Evolutionary conservation across 305 asterid species (phyloP), one percentile per base, ranked within the genome.

Genomic region (Fraxinus dipetala): DNA sequence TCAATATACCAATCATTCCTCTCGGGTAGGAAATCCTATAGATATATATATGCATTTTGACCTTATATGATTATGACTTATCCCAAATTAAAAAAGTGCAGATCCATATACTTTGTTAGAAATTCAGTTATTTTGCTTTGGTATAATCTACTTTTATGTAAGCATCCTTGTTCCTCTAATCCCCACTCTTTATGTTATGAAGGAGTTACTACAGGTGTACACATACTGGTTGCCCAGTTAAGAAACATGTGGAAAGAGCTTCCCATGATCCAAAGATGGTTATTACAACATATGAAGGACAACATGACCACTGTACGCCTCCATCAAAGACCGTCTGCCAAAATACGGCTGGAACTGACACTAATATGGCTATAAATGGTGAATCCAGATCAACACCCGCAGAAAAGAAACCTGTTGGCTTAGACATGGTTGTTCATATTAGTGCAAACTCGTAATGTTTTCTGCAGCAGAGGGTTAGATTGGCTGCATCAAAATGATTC

Each of bases 171-270:
- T 40, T 40, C 16, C 16, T 9, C 51, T 86, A 75, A 88, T 70
- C 30, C 77, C 69, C 40, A 76, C 78, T 78, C 8, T 43, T 69
- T 45, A 4, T 38, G 13, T 54, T 81, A 6, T 84, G 83, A 36
- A 95, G 99, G 93, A 95, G 99, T 88, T 95, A 95, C 81, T 94
- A 95, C 92, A 86, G 99, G 90, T 95, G 99, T 86, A 91, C 98
- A 76, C 84, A 78, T 84, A 83, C 92, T 32, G 98, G 98, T 79
- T 95, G 99, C 88, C 88, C 93, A 6, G 99, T 87, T 65, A 95
- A 94, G 91, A 95, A 95, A 85, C 98, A 93, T 18, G 97, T 95
- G 26, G 98, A 95, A 87, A 88, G 98, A 91, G 92, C 98, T 81
- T 89, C 99, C 18, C 95, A 92, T 77, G 95, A 95, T 86, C 85